Evolutionary conservation across 306 rosid species (phyloP).

Genomic region (Fragaria ananassa): DNA sequence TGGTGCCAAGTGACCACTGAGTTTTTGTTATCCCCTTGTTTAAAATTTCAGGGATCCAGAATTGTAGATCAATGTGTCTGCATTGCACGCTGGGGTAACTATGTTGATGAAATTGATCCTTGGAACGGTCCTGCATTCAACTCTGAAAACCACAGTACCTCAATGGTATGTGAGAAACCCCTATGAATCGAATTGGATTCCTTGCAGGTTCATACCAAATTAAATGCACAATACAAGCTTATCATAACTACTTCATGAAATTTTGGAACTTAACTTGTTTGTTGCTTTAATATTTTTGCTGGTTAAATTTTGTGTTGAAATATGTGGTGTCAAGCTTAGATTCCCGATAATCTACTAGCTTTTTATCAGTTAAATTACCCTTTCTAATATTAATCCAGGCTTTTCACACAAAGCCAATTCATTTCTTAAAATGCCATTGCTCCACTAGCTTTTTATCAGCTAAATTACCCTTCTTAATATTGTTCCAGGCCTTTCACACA

Average conservation of each 20-base stretch:
- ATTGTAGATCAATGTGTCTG: constrained; percentile 61
- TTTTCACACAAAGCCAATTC: constrained; percentile 35
- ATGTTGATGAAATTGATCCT: constrained; percentile 41
- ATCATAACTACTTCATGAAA: not conserved
- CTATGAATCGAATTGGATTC: not conserved
- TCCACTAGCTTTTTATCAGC: not conserved
- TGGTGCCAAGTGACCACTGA: not conserved
- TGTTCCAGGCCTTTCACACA: constrained; percentile 43
- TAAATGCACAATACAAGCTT: not conserved
- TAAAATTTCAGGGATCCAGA: constrained; percentile 61
- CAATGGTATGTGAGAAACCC: constrained; percentile 40
- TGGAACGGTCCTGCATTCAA: constrained; percentile 41
- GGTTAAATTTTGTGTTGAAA: not conserved
- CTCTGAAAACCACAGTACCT: constrained; percentile 34
- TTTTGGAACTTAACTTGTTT: not conserved
- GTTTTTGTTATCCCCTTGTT: constrained; percentile 22
- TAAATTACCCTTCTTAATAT: not conserved
- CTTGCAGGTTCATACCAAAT: constrained; percentile 3
- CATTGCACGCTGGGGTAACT: constrained; percentile 62
- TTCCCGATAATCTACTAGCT: not conserved
- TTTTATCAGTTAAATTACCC: too few species aligned
- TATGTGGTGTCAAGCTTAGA: not conserved
- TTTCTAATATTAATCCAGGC: constrained; percentile 35
- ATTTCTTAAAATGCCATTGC: constrained; percentile 4
- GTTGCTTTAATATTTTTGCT: not conserved